These are phyloP conservation scores for Austroboletus festivus DNA, from an alignment of 768 basidiomycete genomes.

Conservation along the genomic window DNA sequence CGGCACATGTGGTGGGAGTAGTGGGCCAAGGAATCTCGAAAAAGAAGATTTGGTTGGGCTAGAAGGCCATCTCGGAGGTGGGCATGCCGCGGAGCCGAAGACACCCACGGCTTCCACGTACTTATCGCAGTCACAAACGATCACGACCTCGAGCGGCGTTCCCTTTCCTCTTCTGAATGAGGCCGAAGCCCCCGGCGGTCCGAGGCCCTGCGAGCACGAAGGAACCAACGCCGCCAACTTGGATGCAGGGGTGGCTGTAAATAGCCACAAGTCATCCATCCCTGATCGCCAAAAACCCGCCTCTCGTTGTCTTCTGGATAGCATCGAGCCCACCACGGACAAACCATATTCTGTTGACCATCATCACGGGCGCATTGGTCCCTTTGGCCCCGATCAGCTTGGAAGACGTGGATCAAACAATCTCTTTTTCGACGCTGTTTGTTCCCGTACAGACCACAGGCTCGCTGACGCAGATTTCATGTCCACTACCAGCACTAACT, in stretches of 20 bases:
- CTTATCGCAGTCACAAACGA: slow-evolving; percentile 31
- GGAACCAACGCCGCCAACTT: slow-evolving; percentile 9
- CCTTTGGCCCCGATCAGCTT: slow-evolving; percentile 19
- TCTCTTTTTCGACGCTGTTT: slow-evolving; percentile 38
- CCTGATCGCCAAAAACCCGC: slow-evolving; percentile 18
- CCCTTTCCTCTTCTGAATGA: slow-evolving; percentile 26
- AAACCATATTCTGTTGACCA: slow-evolving; percentile 13
- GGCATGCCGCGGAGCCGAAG: slow-evolving; percentile 36
- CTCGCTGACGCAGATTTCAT: slow-evolving; percentile 19
- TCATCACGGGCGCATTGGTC: slow-evolving; percentile 11
- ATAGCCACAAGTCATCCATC: slow-evolving; percentile 8
- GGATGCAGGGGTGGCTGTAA: slow-evolving; percentile 10
- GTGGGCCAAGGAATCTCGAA: slow-evolving; percentile 23
- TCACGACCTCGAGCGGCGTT: slow-evolving; percentile 20
- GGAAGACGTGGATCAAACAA: slow-evolving; percentile 37
- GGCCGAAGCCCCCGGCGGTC: slow-evolving; percentile 16
- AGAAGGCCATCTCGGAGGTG: slow-evolving; percentile 32
- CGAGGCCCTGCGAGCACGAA: slow-evolving; percentile 22
- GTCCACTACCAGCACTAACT: slow-evolving; percentile 20
- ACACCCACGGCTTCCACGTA: slow-evolving; percentile 35
- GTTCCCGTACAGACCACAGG: slow-evolving; percentile 25
- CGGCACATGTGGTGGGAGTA: slow-evolving; percentile 18
- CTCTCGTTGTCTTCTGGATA: slow-evolving; percentile 17
- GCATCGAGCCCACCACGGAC: slow-evolving; percentile 12
- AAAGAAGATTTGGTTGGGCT: slow-evolving; percentile 25